phyloP scores from a whole-genome alignment of 768 basidiomycete species.

The Myochromella boudieri region DNA sequence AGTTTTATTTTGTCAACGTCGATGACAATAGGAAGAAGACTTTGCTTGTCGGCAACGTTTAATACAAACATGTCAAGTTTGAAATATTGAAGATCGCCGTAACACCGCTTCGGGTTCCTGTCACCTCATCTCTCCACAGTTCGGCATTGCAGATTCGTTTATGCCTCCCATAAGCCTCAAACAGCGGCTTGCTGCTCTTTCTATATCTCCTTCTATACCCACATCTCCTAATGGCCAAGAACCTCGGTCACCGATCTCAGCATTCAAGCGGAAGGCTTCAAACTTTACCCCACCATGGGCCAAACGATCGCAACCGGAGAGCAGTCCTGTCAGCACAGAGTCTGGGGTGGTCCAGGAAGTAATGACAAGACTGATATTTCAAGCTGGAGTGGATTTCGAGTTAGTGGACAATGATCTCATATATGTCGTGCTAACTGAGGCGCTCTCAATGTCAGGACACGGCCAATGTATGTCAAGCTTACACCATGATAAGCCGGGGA shows the following conservation, averaged over 20 bases:
- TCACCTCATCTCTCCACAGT: no score
- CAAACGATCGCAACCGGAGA: conserved; percentile 34
- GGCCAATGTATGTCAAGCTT: conserved; percentile 71
- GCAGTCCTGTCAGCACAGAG: conserved; percentile 38
- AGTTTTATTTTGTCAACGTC: no score
- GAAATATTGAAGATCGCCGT: no score
- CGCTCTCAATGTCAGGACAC: conserved; percentile 52
- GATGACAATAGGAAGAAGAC: no score
- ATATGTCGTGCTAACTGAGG: background rate
- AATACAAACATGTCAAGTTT: no score
- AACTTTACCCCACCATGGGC: conserved; percentile 55
- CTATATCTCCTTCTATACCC: conserved; percentile 51
- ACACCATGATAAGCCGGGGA: conserved; percentile 4
- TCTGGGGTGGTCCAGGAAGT: conserved; percentile 66
- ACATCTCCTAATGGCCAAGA: conserved; percentile 33
- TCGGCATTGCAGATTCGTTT: no score
- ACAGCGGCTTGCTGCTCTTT: conserved; percentile 65
- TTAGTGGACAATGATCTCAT: conserved; percentile 35
- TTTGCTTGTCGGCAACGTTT: no score
- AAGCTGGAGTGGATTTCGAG: conserved; percentile 91
- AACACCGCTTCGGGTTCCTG: no score
- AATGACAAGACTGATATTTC: conserved; percentile 75
- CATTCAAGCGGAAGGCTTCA: conserved; percentile 33
- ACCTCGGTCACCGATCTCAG: conserved; percentile 18
- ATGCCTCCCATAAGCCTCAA: conserved; percentile 50